Evolutionary conservation across 2,329 filamentous ascomycete genomes (phyloP), one percentile per base, ranked within the genome.

Genomic region (Venturia carpophila): DNA sequence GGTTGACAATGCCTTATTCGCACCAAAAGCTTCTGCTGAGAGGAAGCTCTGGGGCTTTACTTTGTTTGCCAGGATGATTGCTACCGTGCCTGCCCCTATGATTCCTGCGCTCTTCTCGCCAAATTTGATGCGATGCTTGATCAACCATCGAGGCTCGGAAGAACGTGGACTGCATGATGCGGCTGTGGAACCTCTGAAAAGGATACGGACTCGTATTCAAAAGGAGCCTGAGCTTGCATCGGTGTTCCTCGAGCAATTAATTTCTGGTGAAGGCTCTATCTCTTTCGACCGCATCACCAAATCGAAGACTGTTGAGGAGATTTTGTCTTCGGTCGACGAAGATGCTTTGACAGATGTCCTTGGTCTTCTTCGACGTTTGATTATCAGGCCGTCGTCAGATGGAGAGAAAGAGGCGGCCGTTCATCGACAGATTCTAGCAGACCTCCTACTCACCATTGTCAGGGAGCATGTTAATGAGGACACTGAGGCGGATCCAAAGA

Each of bases 1-100:
- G 65, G 87, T 97, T 67, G 92, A 97, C 75, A 89, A 90, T 92
- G 76, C 89, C 10, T 82, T 97, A 3, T 97, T 97, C 73, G 88
- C 90, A 6, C 85, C 88, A 65, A 86, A 84, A 13, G 88, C 92
- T 9, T 95, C 92, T 1, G 87, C 92, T 55, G 91, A 92, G 70
- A 89, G 95, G 65, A 97, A 97, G 75, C 91, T 91, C 71, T 92
- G 91, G 75, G 94, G 94, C 0, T 93, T 97, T 76, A 86, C 92
- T 71, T 83, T 97, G 2, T 91, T 97, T 71, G 86, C 88, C 70
- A 90, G 88, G 71, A 84, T 92, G 70, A 77, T 97, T 4, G 78
- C 80, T 41, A 79, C 77, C 45, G 78, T 78, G 71, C 73, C 84
- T 74, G 68, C 74, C 68, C 68, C 79, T 73, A 65, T 83, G 81